Evolutionary conservation across 169 alveolate genomes (phyloP), one percentile per base, ranked within the genome.

Genomic region (Theileria equi): DNA sequence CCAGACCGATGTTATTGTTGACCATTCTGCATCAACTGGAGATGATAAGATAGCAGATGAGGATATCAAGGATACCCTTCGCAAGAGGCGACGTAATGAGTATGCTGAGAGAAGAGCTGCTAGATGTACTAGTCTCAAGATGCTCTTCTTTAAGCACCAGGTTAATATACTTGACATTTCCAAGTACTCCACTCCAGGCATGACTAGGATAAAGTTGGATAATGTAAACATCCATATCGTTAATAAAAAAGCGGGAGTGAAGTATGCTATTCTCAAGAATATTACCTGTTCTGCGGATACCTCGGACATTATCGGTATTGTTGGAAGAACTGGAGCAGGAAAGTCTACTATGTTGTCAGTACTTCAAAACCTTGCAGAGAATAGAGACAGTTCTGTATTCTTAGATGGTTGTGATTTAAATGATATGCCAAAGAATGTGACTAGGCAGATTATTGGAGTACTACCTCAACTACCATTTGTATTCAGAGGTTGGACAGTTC

Each of bases 311-410:
- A 26, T 77, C 0, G 86, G 81, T 23, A 67, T 77, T 29, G 64
- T 67, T 23, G 86, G 86, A 5, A 52, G 86, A 7, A 77, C 86
- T 2, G 86, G 86, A 4, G 60, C 86, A 0, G 86, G 86, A 17
- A 77, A 77, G 54, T 67, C 69, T 10, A 66, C 86, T 10, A 64
- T 77, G 16, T 28, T 77, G 4, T 16, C 73, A 7, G 72, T 52
- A 19, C 17, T 77, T 21, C 70, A 67, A 50, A 62, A 67, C 43
- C 29, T 55, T 10, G 60, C 47, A 17, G 26, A 63, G 1, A 10
- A 47, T 10, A 49, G 77, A 11, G 65, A 58, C 1, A 81, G 86
- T 5, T 25, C 63, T 17, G 77, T 77, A 4, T 38, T 77, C 62
- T 55, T 77, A 35, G 86, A 77, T 61, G 86, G 86, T 2, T 41